Evolutionary conservation across 805 yeast species (phyloP), one percentile per base, ranked within the genome.

Genomic region (Komagataella kurtzmanii): DNA sequence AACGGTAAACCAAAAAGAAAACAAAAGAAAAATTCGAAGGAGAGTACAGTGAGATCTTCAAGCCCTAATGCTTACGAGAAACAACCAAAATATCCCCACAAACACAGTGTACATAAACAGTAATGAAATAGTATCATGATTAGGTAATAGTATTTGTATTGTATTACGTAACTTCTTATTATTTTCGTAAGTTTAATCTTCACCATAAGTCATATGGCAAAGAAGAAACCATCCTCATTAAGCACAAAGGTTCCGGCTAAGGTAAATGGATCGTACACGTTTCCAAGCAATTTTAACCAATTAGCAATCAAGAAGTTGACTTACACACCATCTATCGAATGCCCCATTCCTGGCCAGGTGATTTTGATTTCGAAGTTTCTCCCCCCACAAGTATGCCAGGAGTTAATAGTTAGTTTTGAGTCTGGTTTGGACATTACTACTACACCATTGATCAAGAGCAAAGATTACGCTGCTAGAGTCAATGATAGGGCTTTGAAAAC

Each of bases 1-100:
- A 30, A 30, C 40, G 40, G 40, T 14, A 5, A 10, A 14, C 40
- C 40, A 14, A 30, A 8, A 14, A 30, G 14, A 14, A 30, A 50
- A 14, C 51, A 10, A 43, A 30, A 30, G 40, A 30, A 30, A 8
- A 30, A 30, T 8, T 46, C n/a, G 45, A 55, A 36, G 44, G 54
- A 21, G 47, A 49, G 17, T 46, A 49, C 30, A n/a, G 24, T 6
- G 49, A 49, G 61, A 44, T 54, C 59, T 7, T 67, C 71, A 47
- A 70, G 73, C 55, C 95, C 86, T 18, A 87, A 91, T 66, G 96
- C 97, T 0, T 91, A 91, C 60, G 98, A 90, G 63, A 68, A 79
- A 44, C 96, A 88, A 64, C 97, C 97, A 1, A 77, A 72, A 57
- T 82, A 81, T 30, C 40, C 40, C 40, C 40, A 30, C 46, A 45